A percentile compares a stretch with the other conserved stretches of the same genome.
Evolutionary conservation across 1,139 yeast species (phyloP).

Genomic region (Casaregolazyma lundiana): DNA sequence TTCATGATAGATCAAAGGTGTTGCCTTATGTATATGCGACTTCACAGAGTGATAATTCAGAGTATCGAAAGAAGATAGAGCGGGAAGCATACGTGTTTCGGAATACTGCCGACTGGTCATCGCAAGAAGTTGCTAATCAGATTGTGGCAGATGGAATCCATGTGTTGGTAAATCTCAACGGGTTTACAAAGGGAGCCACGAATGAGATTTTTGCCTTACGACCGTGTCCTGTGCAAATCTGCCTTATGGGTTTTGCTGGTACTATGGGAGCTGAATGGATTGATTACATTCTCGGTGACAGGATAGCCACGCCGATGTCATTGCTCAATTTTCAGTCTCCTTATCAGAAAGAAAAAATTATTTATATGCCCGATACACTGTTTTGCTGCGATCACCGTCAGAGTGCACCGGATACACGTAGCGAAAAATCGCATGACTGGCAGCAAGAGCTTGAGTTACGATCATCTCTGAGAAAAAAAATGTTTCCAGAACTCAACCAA

Average conservation of each 20-base stretch:
- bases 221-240: conserved; percentile 33
- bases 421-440: conserved; percentile 23
- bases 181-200: conserved; percentile 35
- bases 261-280: conserved; percentile 34
- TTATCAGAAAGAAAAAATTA: conserved; percentile 28
- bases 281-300: conserved; percentile 32
- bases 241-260: conserved; percentile 36
- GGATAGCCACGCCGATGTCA: conserved; percentile 18
- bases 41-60: conserved; percentile 29
- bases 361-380: conserved; percentile 32
- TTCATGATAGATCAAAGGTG: conserved; percentile 27
- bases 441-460: conserved; percentile 25
- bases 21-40: conserved; percentile 32
- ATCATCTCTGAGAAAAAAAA: conserved; percentile 21
- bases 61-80: conserved; percentile 29
- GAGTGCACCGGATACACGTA: conserved; percentile 28
- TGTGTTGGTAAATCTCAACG: conserved; percentile 33
- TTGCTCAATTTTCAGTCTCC: conserved; percentile 12
- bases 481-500: conserved; percentile 29
- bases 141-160: conserved; percentile 32
- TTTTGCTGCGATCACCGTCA: conserved; percentile 36
- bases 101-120: conserved; percentile 28
- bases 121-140: conserved; percentile 27
- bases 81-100: conserved; percentile 26
- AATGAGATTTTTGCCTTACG: conserved; percentile 35